Evolutionary conservation across 306 rosid species (phyloP).

Genomic region (Pterocarpus macrocarpus): DNA sequence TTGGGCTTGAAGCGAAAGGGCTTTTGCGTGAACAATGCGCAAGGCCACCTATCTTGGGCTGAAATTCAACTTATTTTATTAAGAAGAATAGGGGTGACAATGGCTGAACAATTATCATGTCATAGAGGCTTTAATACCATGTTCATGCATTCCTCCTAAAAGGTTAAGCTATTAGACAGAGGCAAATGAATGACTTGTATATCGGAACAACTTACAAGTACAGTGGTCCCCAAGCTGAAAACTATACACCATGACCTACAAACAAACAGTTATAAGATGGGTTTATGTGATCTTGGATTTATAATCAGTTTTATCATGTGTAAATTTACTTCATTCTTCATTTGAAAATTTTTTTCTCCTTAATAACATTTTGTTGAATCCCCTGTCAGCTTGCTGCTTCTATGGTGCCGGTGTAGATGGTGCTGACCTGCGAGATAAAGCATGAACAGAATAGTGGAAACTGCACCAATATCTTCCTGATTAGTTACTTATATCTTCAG

Average conservation of each 20-base stretch:
- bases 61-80: too few species aligned
- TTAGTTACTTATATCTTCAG: conserved; percentile 38
- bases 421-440: conserved; percentile 37
- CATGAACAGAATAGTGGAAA: conserved; percentile 40
- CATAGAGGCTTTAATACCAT: too few species aligned
- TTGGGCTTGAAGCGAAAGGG: too few species aligned
- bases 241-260: background rate
- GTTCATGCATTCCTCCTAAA: too few species aligned
- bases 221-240: conserved; percentile 3
- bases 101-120: too few species aligned
- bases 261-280: background rate
- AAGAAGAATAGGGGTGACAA: too few species aligned
- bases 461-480: conserved; percentile 30
- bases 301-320: conserved; percentile 17
- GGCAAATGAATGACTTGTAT: too few species aligned
- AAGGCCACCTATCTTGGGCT: too few species aligned
- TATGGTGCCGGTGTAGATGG: conserved; percentile 31
- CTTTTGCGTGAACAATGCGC: too few species aligned
- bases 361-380: conserved; percentile 32
- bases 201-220: background rate
- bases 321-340: background rate
- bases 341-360: conserved; percentile 9
- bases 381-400: conserved; percentile 48
- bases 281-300: conserved; percentile 21
- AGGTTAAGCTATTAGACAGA: too few species aligned